Conservation (phyloP, 768 basidiomycete species). For the Mycena rosella region DNA sequence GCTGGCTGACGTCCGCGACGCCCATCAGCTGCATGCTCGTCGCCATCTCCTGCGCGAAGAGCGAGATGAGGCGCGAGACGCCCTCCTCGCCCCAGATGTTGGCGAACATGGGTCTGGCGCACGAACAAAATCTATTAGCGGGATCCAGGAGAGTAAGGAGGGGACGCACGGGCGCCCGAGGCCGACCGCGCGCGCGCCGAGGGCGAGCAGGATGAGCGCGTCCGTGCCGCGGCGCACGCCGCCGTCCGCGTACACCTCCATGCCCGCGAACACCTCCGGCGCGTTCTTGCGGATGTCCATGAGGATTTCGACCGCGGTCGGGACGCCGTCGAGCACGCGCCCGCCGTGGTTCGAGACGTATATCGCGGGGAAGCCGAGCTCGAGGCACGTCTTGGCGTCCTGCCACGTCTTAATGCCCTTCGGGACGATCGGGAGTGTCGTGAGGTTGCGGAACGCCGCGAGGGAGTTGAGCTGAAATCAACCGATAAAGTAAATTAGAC, state of each 20-base stretch:
- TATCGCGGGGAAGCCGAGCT: slow-evolving; percentile 54
- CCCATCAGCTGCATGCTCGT: slow-evolving; percentile 45
- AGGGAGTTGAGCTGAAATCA: slow-evolving; percentile 31
- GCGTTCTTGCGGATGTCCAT: slow-evolving; percentile 53
- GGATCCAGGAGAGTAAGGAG: background rate
- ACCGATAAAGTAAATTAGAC: background rate
- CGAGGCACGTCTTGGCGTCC: slow-evolving; percentile 49
- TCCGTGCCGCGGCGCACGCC: slow-evolving; percentile 61
- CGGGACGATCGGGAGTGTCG: slow-evolving; percentile 44
- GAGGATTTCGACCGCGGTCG: slow-evolving; percentile 53
- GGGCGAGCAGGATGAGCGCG: slow-evolving; percentile 55
- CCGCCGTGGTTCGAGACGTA: slow-evolving; percentile 57
- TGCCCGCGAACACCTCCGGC: slow-evolving; percentile 53
- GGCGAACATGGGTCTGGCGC: slow-evolving; percentile 50
- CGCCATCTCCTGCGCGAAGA: slow-evolving; percentile 38
- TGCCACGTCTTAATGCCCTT: slow-evolving; percentile 47
- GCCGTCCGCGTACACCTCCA: slow-evolving; percentile 61
- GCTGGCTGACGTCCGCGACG: slow-evolving; percentile 32
- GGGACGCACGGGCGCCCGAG: slow-evolving; percentile 44
- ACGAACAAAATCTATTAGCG: background rate
- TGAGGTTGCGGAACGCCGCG: slow-evolving; percentile 42
- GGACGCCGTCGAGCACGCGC: slow-evolving; percentile 52
- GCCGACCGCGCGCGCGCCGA: slow-evolving; percentile 58
- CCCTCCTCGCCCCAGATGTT: slow-evolving; percentile 52
- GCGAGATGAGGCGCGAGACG: slow-evolving; percentile 40